phyloP scores from a whole-genome alignment of 2,329 filamentous ascomycete species.

The Didymella pinodella region DNA sequence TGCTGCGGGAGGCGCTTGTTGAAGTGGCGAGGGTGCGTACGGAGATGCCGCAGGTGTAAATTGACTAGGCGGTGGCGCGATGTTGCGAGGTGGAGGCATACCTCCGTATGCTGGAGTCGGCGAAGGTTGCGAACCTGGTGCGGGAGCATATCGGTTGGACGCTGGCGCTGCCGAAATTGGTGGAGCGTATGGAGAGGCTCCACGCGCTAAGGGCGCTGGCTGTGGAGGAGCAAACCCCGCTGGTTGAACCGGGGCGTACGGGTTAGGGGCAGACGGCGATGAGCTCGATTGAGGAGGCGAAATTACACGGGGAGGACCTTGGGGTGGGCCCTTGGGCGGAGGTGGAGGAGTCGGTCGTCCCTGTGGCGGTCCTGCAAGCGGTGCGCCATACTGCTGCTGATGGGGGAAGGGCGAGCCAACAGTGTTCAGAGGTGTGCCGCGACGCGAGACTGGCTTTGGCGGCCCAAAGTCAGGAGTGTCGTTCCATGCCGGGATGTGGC shows the following conservation, averaged over 20 bases:
- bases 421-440: constrained; percentile 75
- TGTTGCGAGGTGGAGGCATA: constrained; percentile 52
- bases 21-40: constrained; percentile 49
- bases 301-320: constrained; percentile 62
- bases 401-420: constrained; percentile 79
- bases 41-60: constrained; percentile 39
- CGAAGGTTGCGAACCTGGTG: constrained; percentile 65
- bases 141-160: constrained; percentile 69
- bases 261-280: constrained; percentile 58
- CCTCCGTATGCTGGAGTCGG: constrained; percentile 44
- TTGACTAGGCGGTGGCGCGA: constrained; percentile 55
- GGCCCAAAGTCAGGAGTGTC: constrained; percentile 82
- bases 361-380: constrained; percentile 64
- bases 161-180: constrained; percentile 73
- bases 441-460: constrained; percentile 74
- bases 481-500: constrained; percentile 87
- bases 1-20: constrained; percentile 51
- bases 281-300: constrained; percentile 67
- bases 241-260: constrained; percentile 66
- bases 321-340: constrained; percentile 75
- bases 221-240: constrained; percentile 56
- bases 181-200: constrained; percentile 84
- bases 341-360: constrained; percentile 73
- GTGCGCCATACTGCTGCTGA: constrained; percentile 59
- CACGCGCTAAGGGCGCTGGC: constrained; percentile 72